Percentiles rank a stretch among this genome's conserved stretches.
These are phyloP conservation scores for Camellia granthamiana DNA, from an alignment of 148 eudicot species.

Conservation along the genomic window DNA sequence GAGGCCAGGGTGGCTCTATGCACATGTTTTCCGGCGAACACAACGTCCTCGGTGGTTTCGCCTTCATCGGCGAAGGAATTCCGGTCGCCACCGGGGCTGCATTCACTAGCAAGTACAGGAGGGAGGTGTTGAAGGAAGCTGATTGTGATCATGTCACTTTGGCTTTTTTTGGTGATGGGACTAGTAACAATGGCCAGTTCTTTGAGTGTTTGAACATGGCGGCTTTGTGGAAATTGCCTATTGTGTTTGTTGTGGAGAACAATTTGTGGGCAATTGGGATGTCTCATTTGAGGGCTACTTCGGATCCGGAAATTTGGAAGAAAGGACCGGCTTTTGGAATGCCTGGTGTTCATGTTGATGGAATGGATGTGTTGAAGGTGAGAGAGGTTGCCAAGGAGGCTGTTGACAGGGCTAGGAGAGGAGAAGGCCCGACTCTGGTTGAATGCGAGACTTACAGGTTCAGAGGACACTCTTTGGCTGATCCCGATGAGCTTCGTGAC, in stretches of 20 bases:
- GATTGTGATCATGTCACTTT: slow-evolving; percentile 82
- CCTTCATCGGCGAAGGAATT: slow-evolving; percentile 95
- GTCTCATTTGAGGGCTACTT: slow-evolving; percentile 93
- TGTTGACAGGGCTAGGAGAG: slow-evolving; percentile 76
- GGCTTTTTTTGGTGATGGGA: slow-evolving; percentile 93
- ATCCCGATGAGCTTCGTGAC: slow-evolving; percentile 99
- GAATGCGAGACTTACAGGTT: slow-evolving; percentile 97
- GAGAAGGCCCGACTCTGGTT: slow-evolving; percentile 91
- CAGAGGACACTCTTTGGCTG: slow-evolving; percentile 98
- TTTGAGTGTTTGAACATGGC: slow-evolving; percentile 99
- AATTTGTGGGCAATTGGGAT: slow-evolving; percentile 99
- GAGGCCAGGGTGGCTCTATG: slow-evolving; percentile 99
- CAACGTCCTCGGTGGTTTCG: slow-evolving; percentile 92
- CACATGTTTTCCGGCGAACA: slow-evolving; percentile 95
- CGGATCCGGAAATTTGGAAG: slow-evolving; percentile 95
- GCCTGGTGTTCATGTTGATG: slow-evolving; percentile 95
- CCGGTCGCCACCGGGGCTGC: slow-evolving; percentile 97
- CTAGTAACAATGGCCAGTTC: slow-evolving; percentile 93
- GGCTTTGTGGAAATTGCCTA: slow-evolving; percentile 88
- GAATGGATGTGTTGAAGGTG: slow-evolving; percentile 96
- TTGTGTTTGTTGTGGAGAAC: slow-evolving; percentile 93
- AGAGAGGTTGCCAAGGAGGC: slow-evolving; percentile 95
- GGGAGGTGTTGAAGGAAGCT: slow-evolving; percentile 70
- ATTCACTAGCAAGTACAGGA: slow-evolving; percentile 67
- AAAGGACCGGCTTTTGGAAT: slow-evolving; percentile 97